A percentile compares a stretch with the other conserved stretches of the same genome.
Evolutionary conservation across 257 asterid species (phyloP).

Genomic region (Paraleonurus japonicus): DNA sequence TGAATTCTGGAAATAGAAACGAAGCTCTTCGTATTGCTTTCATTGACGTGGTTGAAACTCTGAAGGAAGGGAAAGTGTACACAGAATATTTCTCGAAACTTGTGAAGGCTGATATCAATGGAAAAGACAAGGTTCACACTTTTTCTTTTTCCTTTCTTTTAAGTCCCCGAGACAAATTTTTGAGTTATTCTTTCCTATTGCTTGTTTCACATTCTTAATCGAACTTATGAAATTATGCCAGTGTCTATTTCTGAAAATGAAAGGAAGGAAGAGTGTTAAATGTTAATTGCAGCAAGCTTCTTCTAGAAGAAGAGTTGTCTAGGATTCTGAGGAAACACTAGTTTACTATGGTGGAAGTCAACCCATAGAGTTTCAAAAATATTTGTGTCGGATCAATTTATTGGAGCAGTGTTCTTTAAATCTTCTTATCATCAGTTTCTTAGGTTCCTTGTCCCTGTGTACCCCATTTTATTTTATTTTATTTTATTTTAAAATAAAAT

Average conservation of each 20-base stretch:
- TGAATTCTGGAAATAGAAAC: slow-evolving; percentile 47
- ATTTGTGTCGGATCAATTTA: neutral
- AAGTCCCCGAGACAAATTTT: neutral
- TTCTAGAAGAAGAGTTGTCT: neutral
- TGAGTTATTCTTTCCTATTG: neutral
- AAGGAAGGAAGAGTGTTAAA: neutral
- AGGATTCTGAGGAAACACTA: neutral
- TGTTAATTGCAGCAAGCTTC: neutral
- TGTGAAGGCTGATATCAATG: slow-evolving; percentile 91
- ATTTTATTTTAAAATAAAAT: too few species aligned
- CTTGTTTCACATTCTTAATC: slow-evolving; percentile 8
- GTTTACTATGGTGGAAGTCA: neutral
- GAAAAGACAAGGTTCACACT: slow-evolving; percentile 80
- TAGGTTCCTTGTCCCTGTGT: neutral
- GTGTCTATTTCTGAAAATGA: slow-evolving; percentile 1
- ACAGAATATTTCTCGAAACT: slow-evolving; percentile 89
- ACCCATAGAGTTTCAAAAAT: neutral
- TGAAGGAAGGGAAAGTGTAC: slow-evolving; percentile 78
- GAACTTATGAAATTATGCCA: neutral
- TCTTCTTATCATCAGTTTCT: neutral
- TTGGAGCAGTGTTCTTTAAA: neutral
- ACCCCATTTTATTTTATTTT: too few species aligned
- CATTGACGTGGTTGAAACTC: slow-evolving; percentile 89
- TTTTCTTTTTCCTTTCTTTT: slow-evolving; percentile 9
- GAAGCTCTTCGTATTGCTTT: slow-evolving; percentile 99